Conservation (phyloP, 805 yeast genomes). For the Ogataea polymorpha region DNA sequence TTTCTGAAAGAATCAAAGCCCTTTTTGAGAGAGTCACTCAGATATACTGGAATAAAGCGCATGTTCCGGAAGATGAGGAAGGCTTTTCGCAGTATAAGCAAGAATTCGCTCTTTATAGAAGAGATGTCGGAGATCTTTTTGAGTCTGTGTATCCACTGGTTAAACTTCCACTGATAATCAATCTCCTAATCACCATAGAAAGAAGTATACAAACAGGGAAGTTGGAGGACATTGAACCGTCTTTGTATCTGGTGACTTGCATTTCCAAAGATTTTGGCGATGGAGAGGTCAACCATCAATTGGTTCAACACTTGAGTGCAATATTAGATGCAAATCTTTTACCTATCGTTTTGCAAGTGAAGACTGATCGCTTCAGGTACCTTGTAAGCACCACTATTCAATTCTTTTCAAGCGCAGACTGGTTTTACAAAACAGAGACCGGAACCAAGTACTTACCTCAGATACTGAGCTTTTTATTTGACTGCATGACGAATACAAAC, state of each 20-base stretch:
- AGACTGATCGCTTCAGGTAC: constrained; percentile 19
- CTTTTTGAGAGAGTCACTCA: constrained; percentile 52
- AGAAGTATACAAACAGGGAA: constrained; percentile 22
- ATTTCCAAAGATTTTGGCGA: constrained; percentile 52
- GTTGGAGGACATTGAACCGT: constrained; percentile 53
- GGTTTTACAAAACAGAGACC: constrained; percentile 48
- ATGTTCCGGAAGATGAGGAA: constrained; percentile 37
- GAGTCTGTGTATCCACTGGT: constrained; percentile 68
- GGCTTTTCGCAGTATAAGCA: constrained; percentile 36
- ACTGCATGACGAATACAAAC: constrained; percentile 30
- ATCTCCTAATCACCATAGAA: constrained; percentile 38
- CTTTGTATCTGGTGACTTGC: constrained; percentile 55
- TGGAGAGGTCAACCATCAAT: constrained; percentile 25
- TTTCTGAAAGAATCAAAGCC: constrained; percentile 33
- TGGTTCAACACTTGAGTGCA: constrained; percentile 20
- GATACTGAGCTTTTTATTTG: constrained; percentile 49
- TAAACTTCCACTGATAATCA: constrained; percentile 48
- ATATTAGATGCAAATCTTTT: constrained; percentile 34
- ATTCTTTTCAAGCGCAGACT: constrained; percentile 56
- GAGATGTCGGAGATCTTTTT: constrained; percentile 73
- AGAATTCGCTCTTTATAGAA: constrained; percentile 67
- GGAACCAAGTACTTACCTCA: constrained; percentile 46
- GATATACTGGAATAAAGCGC: constrained; percentile 69
- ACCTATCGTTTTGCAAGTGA: constrained; percentile 12
- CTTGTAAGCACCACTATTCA: constrained; percentile 50